phyloP scores from a whole-genome alignment of 2,329 filamentous ascomycete species.

The Fusarium mundagurra region DNA sequence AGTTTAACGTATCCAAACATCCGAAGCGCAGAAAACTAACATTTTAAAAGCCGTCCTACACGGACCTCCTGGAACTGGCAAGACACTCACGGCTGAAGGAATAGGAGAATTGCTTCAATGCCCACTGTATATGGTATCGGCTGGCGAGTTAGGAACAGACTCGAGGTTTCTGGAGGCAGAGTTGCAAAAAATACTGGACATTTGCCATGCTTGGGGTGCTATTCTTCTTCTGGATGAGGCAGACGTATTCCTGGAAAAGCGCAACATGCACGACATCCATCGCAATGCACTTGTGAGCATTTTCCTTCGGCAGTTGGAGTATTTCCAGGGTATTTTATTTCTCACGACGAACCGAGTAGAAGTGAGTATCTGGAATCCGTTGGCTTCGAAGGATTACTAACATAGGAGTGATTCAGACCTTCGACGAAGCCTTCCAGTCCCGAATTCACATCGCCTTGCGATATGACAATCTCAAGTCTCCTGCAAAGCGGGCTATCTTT shows the following conservation, averaged over 20 bases:
- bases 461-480: conserved; percentile 77
- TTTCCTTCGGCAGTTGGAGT: conserved; percentile 87
- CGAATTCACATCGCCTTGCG: conserved; percentile 86
- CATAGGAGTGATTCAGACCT: conserved; percentile 62
- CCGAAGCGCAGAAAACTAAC: conserved; percentile 25
- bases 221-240: conserved; percentile 88
- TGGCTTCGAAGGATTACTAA: not conserved
- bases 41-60: conserved; percentile 72
- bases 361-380: conserved; percentile 47
- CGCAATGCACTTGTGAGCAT: conserved; percentile 88
- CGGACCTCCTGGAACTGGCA: conserved; percentile 86
- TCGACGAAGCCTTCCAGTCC: conserved; percentile 90
- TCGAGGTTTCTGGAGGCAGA: conserved; percentile 77
- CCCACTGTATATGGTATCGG: conserved; percentile 84
- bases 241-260: conserved; percentile 84
- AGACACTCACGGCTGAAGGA: conserved; percentile 87
- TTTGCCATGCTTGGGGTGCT: conserved; percentile 87
- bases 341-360: conserved; percentile 88
- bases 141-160: conserved; percentile 84
- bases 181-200: conserved; percentile 84
- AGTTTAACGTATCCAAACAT: conserved; percentile 35
- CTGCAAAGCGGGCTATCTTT: conserved; percentile 83
- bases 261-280: conserved; percentile 84
- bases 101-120: conserved; percentile 85
- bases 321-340: conserved; percentile 92